phyloP scores from a whole-genome alignment of 169 alveolate species.

The Cryptosporidium ubiquitum region DNA sequence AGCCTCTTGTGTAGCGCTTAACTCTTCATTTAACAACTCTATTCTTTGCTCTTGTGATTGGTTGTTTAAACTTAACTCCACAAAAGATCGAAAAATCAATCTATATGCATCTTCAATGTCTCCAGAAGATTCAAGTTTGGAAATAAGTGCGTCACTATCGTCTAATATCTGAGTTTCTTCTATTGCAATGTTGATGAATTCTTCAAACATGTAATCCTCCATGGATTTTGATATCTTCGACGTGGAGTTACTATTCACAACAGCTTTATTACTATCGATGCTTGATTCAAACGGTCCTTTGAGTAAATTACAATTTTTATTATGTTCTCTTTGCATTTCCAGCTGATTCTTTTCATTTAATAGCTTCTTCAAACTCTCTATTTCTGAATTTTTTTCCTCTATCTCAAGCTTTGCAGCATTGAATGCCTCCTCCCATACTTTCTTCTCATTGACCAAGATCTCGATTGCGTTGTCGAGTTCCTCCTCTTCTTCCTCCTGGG shows the following conservation, averaged over 20 bases:
- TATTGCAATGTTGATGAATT: constrained; percentile 9
- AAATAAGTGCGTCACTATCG: neutral
- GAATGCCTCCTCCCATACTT: constrained; percentile 64
- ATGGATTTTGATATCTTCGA: neutral
- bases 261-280: constrained; percentile 14
- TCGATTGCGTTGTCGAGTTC: constrained; percentile 63
- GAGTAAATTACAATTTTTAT: neutral
- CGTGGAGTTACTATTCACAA: neutral
- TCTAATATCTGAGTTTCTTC: constrained; percentile 29
- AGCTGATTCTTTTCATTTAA: neutral
- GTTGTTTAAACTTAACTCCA: constrained; percentile 13
- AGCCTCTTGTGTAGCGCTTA: constrained; percentile 54
- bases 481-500: neutral
- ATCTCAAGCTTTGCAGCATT: constrained; percentile 52
- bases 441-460: constrained; percentile 36
- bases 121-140: neutral
- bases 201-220: neutral
- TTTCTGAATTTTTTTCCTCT: constrained; percentile 33
- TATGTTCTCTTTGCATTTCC: constrained; percentile 7
- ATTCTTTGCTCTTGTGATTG: constrained; percentile 25
- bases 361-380: constrained; percentile 14
- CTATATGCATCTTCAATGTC: constrained; percentile 26
- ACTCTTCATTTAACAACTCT: constrained; percentile 56
- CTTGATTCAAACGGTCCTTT: constrained; percentile 38
- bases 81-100: constrained; percentile 1